Conservation (phyloP, 2,329 filamentous ascomycete species). For the Trichoderma brevicompactum region DNA sequence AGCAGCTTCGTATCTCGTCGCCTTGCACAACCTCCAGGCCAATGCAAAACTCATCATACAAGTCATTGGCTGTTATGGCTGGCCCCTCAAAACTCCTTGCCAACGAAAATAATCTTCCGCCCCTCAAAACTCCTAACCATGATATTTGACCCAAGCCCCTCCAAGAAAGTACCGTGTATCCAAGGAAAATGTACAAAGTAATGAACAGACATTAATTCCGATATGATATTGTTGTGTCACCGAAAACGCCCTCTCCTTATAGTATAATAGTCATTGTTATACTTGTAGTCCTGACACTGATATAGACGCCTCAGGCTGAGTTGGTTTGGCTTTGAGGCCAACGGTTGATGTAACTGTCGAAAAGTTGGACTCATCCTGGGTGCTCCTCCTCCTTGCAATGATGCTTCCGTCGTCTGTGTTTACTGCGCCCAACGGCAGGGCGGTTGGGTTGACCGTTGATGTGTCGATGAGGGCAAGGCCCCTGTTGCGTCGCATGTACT, state of each 20-base stretch:
- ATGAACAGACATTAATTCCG: not conserved
- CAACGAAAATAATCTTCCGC: not conserved
- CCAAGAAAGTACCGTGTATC: not conserved
- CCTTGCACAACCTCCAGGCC: not conserved
- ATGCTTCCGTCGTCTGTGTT: constrained; percentile 5
- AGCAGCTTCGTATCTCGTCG: no score
- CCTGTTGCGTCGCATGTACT: constrained; percentile 23
- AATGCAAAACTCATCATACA: not conserved
- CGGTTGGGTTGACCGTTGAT: not conserved
- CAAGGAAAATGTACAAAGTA: not conserved
- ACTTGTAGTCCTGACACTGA: not conserved
- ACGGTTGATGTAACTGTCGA: constrained; percentile 1
- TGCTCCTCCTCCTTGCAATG: not conserved
- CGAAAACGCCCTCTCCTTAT: not conserved
- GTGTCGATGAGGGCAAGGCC: constrained; percentile 28
- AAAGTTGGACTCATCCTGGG: constrained; percentile 9
- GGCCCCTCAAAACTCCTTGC: not conserved
- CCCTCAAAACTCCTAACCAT: not conserved
- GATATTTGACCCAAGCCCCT: not conserved
- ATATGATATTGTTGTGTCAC: not conserved
- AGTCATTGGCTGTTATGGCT: not conserved
- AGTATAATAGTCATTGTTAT: not conserved
- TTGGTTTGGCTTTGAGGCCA: not conserved
- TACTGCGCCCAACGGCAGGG: constrained; percentile 16
- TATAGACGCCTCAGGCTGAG: constrained; percentile 9